These are phyloP conservation scores for Penicillium soppii DNA, from an alignment of 495 filamentous ascomycete genomes.

Conservation along the genomic window DNA sequence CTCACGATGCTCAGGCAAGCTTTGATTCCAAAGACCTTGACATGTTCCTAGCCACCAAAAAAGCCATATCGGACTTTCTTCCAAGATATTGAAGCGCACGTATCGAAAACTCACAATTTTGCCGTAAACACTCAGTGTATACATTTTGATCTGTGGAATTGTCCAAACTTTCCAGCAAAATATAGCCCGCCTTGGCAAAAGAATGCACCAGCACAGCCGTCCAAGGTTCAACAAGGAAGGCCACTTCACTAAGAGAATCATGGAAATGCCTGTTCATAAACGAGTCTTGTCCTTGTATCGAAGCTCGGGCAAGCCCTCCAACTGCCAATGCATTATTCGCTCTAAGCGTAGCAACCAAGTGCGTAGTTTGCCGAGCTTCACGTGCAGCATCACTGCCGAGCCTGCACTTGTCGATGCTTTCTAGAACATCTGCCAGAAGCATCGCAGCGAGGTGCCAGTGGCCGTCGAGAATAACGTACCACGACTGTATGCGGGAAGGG, in stretches of 20 bases:
- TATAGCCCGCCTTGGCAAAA: conserved; percentile 39
- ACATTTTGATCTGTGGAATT: conserved; percentile 1
- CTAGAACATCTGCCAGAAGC: conserved; percentile 44
- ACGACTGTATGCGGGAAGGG: conserved; percentile 45
- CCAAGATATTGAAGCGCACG: conserved; percentile 42
- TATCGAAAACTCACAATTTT: conserved; percentile 34
- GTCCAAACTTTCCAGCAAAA: conserved; percentile 23
- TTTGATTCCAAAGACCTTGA: conserved; percentile 13
- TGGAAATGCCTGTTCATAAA: conserved; percentile 17
- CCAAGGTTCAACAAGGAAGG: conserved; percentile 47
- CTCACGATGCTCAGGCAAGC: not conserved
- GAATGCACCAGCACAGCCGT: conserved; percentile 43
- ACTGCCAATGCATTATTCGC: conserved; percentile 32
- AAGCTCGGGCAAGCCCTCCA: conserved; percentile 36
- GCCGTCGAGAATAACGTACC: conserved; percentile 45
- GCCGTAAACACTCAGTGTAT: conserved; percentile 9
- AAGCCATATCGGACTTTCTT: conserved; percentile 47
- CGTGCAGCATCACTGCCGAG: conserved; percentile 25
- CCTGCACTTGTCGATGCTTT: conserved; percentile 33
- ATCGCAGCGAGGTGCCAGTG: conserved; percentile 51
- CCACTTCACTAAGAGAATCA: conserved; percentile 30
- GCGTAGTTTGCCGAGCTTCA: conserved; percentile 20
- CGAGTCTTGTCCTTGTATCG: conserved; percentile 16
- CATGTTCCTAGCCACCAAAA: conserved; percentile 14
- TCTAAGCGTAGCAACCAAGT: conserved; percentile 30